phyloP scores from a whole-genome alignment of 768 basidiomycete genomes.

The Tricholoma bakamatsutake region DNA sequence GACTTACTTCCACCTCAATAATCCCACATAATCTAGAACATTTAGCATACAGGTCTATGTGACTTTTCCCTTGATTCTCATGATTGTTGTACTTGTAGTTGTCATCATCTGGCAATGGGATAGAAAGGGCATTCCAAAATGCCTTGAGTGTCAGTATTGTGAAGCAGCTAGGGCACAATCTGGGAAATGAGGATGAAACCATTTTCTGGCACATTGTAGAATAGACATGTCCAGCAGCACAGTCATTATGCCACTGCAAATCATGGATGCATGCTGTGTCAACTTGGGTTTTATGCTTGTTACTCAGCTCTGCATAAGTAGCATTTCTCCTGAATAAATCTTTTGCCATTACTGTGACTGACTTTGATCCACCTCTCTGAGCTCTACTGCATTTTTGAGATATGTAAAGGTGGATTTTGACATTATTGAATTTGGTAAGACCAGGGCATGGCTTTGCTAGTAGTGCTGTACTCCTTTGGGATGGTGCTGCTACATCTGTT shows the following conservation, averaged over 20 bases:
- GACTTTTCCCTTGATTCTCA: neutral
- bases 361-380: conserved; percentile 11
- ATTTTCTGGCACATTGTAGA: neutral
- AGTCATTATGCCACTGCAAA: neutral
- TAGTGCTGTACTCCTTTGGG: too few relatives aligned
- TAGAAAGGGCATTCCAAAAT: neutral
- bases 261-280: neutral
- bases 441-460: conserved; percentile 9
- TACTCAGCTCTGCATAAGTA: neutral
- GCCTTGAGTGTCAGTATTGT: neutral
- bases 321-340: neutral
- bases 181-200: neutral
- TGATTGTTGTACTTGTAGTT: neutral
- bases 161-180: neutral
- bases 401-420: conserved; percentile 9
- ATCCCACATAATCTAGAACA: neutral
- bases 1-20: neutral
- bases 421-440: neutral
- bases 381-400: conserved; percentile 7
- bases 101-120: neutral
- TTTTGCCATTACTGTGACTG: conserved; percentile 7
- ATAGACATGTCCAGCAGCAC: neutral
- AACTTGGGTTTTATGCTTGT: neutral
- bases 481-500: too few relatives aligned
- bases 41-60: neutral